Evolutionary conservation across 2,329 filamentous ascomycete species (phyloP).

Genomic region (Escovopsis sp.): DNA sequence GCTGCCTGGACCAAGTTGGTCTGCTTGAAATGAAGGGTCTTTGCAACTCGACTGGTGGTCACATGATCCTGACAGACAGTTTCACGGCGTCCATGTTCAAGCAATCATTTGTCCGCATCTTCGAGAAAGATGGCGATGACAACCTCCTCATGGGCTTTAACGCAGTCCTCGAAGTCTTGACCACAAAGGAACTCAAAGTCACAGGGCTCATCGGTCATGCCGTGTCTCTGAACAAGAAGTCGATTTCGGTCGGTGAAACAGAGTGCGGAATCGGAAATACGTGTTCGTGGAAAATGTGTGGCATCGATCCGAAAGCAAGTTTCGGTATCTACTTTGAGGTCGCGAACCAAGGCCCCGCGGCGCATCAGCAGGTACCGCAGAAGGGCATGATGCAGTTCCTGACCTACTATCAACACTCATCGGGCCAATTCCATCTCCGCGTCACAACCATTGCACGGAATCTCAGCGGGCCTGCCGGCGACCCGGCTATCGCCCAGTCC

Average conservation of each 20-base stretch:
- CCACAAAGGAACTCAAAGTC: conserved; percentile 95
- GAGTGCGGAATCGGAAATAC: conserved; percentile 98
- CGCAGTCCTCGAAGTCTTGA: conserved; percentile 85
- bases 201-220: conserved; percentile 95
- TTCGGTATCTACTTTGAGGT: conserved; percentile 98
- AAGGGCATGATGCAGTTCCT: conserved; percentile 97
- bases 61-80: conserved; percentile 96
- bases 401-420: conserved; percentile 96
- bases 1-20: conserved; percentile 93
- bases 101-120: conserved; percentile 92
- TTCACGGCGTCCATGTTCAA: conserved; percentile 99
- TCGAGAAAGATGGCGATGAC: conserved; percentile 91
- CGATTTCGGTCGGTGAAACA: conserved; percentile 88
- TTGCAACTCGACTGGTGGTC: conserved; percentile 87
- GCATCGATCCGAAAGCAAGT: conserved; percentile 83
- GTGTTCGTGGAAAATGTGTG: conserved; percentile 99
- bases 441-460: conserved; percentile 90
- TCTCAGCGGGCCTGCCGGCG: conserved; percentile 82
- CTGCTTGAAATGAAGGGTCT: conserved; percentile 96
- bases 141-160: conserved; percentile 98
- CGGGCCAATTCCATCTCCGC: conserved; percentile 86
- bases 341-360: conserved; percentile 77
- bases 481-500: conserved; percentile 87
- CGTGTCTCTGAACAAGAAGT: conserved; percentile 96
- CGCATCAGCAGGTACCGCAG: conserved; percentile 74